phyloP scores from a whole-genome alignment of 768 basidiomycete species.

The Fomitopsis pulvina region DNA sequence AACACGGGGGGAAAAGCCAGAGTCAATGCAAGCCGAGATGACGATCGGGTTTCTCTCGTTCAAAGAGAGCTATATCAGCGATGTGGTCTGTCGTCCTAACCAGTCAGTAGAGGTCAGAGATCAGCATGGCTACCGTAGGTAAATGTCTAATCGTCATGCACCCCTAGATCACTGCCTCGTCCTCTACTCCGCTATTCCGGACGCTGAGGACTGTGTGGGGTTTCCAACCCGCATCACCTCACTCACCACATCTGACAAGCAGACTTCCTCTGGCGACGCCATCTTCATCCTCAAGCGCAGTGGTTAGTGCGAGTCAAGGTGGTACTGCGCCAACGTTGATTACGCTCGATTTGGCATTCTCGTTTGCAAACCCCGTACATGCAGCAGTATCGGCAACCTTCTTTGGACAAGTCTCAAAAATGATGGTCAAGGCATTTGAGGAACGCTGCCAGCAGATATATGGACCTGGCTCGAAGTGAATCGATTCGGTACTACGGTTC shows the following conservation, averaged over 20 bases:
- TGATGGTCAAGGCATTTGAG: conserved; percentile 94
- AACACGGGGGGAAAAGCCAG: conserved; percentile 15
- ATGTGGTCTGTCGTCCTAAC: conserved; percentile 73
- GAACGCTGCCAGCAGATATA: conserved; percentile 72
- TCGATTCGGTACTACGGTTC: too few relatives aligned
- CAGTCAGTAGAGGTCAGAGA: conserved; percentile 66
- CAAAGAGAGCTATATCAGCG: conserved; percentile 81
- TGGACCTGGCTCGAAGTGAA: conserved; percentile 32
- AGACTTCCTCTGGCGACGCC: conserved; percentile 8
- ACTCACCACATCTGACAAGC: conserved; percentile 33
- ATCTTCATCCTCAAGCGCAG: background rate
- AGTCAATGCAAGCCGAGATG: conserved; percentile 72
- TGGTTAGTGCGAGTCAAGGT: background rate
- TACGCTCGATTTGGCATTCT: conserved; percentile 77
- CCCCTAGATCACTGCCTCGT: conserved; percentile 61
- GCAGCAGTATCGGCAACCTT: conserved; percentile 78
- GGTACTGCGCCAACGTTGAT: conserved; percentile 62
- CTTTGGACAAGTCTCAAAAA: conserved; percentile 78
- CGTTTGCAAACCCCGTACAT: conserved; percentile 84
- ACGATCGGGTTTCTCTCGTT: conserved; percentile 85
- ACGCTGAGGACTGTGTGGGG: conserved; percentile 67
- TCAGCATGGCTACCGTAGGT: background rate
- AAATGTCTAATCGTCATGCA: conserved; percentile 6
- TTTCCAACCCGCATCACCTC: conserved; percentile 50
- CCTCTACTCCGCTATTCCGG: conserved; percentile 69